Percentiles rank a stretch among this genome's conserved stretches.
phyloP scores from a whole-genome alignment of 768 basidiomycete species.

The Gloeopeniophorella convolvens region DNA sequence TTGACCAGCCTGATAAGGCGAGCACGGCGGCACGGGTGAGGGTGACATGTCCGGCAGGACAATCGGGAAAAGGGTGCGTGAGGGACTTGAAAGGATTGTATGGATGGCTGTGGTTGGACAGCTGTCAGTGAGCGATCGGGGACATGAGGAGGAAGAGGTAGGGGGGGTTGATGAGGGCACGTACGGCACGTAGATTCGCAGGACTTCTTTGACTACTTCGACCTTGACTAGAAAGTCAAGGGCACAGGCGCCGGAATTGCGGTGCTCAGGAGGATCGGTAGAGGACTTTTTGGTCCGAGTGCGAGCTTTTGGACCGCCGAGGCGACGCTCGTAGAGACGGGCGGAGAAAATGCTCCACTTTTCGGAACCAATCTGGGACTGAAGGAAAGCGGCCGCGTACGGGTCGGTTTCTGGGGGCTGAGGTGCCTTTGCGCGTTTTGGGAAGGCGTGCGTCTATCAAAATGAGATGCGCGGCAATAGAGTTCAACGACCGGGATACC shows the following conservation, averaged over 20 bases:
- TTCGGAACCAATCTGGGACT: slow-evolving; percentile 36
- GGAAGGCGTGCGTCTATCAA: slow-evolving; percentile 20
- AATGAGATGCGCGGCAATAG: slow-evolving; percentile 13
- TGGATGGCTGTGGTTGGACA: slow-evolving; percentile 35
- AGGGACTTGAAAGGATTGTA: slow-evolving; percentile 47
- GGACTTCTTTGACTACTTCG: slow-evolving; percentile 44
- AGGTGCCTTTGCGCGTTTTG: slow-evolving; percentile 20
- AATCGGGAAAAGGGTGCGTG: slow-evolving; percentile 33
- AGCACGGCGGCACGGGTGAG: slow-evolving; percentile 44
- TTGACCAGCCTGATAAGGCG: slow-evolving; percentile 45
- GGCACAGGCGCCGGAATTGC: slow-evolving; percentile 35
- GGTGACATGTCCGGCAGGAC: slow-evolving; percentile 38
- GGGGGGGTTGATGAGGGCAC: slow-evolving; percentile 21
- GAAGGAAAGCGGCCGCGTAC: slow-evolving; percentile 39
- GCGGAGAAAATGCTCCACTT: slow-evolving; percentile 43
- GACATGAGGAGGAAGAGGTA: background rate
- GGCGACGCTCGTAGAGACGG: slow-evolving; percentile 40
- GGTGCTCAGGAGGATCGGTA: slow-evolving; percentile 25
- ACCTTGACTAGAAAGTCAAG: slow-evolving; percentile 49
- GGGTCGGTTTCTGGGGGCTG: slow-evolving; percentile 29
- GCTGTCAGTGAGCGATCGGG: slow-evolving; percentile 1
- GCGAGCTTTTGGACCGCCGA: slow-evolving; percentile 35
- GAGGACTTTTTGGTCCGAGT: slow-evolving; percentile 22
- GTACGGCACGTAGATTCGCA: slow-evolving; percentile 44
- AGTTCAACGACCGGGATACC: slow-evolving; percentile 1